phyloP scores from a whole-genome alignment of 805 yeast species.

The Metschnikowia proteae region DNA sequence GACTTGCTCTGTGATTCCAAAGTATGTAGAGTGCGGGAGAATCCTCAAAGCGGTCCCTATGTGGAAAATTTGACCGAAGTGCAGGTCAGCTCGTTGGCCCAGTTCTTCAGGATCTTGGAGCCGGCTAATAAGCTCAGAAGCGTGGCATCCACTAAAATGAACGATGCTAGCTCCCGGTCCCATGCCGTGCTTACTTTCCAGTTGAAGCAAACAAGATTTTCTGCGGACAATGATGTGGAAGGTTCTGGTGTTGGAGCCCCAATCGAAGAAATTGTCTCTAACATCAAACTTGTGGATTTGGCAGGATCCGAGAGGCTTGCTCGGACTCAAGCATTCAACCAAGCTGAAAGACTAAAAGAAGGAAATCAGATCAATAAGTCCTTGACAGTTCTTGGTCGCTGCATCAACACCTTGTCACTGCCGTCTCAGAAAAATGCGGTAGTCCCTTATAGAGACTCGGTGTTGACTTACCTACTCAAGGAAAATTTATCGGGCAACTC shows the following conservation, averaged over 20 bases:
- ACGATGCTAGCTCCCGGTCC: slow-evolving; percentile 69
- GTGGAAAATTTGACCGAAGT: slow-evolving; percentile 63
- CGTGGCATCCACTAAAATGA: slow-evolving; percentile 72
- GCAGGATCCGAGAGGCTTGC: slow-evolving; percentile 79
- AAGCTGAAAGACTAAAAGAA: slow-evolving; percentile 56
- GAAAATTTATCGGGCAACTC: slow-evolving; percentile 81
- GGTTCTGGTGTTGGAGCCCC: slow-evolving; percentile 31
- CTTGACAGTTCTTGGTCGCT: slow-evolving; percentile 72
- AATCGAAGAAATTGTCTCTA: slow-evolving; percentile 50
- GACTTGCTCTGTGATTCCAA: slow-evolving; percentile 47
- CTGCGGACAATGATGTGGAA: slow-evolving; percentile 6
- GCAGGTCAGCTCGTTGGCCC: slow-evolving; percentile 44
- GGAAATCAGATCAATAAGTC: slow-evolving; percentile 78
- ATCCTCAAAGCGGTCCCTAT: slow-evolving; percentile 63
- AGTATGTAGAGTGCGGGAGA: slow-evolving; percentile 58
- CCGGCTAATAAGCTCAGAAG: slow-evolving; percentile 56
- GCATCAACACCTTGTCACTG: slow-evolving; percentile 48
- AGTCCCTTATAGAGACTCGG: slow-evolving; percentile 73
- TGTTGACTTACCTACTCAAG: slow-evolving; percentile 68
- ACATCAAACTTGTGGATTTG: slow-evolving; percentile 67
- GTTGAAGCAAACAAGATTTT: slow-evolving; percentile 53
- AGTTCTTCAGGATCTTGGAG: slow-evolving; percentile 44
- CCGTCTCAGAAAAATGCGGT: slow-evolving; percentile 32
- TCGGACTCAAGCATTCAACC: slow-evolving; percentile 58
- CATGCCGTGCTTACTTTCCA: slow-evolving; percentile 72